A percentile compares a stretch with the other conserved stretches of the same genome.
These are phyloP conservation scores for Pistacia vera DNA, from an alignment of 345 rosid species.

Conservation along the genomic window DNA sequence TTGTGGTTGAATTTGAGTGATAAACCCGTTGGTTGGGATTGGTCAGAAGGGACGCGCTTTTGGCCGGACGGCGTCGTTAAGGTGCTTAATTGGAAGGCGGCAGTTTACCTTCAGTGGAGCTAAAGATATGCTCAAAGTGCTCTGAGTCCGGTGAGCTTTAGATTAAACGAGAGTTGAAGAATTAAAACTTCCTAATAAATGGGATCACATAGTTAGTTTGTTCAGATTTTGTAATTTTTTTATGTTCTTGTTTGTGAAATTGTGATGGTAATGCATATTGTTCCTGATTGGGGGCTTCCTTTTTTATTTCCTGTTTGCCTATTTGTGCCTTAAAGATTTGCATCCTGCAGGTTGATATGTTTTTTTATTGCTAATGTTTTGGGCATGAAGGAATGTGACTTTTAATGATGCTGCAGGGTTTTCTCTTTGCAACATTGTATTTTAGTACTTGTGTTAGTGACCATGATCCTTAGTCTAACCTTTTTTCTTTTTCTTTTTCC, in stretches of 20 bases:
- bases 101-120: slow-evolving; percentile 82
- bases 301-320: too few species aligned
- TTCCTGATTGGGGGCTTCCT: too few species aligned
- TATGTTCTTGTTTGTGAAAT: too few species aligned
- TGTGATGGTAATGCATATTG: too few species aligned
- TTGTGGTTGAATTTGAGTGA: slow-evolving; percentile 81
- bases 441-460: not conserved
- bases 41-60: slow-evolving; percentile 84
- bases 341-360: not conserved
- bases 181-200: not conserved
- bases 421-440: not conserved
- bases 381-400: not conserved
- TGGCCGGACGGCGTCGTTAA: slow-evolving; percentile 84
- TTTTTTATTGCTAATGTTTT: not conserved
- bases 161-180: not conserved
- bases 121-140: slow-evolving; percentile 79
- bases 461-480: not conserved
- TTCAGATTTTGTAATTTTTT: too few species aligned
- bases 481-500: not conserved
- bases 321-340: too few species aligned
- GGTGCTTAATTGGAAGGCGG: slow-evolving; percentile 86
- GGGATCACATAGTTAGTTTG: too few species aligned
- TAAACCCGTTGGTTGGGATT: slow-evolving; percentile 78
- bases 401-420: not conserved
- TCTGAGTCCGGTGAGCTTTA: slow-evolving; percentile 38